Percentiles rank a stretch among this genome's conserved stretches.
Evolutionary conservation across 1,284 basidiomycete species (phyloP).

Genomic region (Apiotrichum laibachii): DNA sequence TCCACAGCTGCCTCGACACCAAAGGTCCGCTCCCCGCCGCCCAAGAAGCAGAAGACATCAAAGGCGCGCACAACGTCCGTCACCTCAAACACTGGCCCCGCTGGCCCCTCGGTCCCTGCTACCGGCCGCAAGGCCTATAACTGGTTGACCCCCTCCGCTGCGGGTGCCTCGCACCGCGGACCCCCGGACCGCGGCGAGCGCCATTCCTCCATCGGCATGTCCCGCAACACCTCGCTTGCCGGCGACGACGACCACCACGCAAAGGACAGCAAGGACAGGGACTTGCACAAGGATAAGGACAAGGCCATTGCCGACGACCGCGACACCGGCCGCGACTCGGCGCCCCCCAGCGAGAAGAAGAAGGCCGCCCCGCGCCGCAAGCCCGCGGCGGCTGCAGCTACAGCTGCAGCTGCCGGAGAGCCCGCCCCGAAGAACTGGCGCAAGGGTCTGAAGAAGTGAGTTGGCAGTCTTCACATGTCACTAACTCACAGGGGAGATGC

Average conservation of each 20-base stretch:
- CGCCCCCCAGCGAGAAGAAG: conserved; percentile 23
- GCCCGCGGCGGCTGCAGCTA: conserved; percentile 24
- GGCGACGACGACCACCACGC: conserved; percentile 6
- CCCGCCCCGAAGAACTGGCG: conserved; percentile 31
- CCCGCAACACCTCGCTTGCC: background rate
- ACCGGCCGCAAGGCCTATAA: conserved; percentile 41
- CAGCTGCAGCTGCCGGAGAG: conserved; percentile 27
- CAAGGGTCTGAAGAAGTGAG: conserved; percentile 46
- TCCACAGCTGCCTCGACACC: background rate
- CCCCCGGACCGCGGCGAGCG: conserved; percentile 31
- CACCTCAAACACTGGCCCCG: background rate
- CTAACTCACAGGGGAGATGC: background rate
- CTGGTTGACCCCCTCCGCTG: conserved; percentile 41
- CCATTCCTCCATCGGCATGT: background rate
- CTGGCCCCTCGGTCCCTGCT: conserved; percentile 11
- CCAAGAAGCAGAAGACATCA: conserved; percentile 13
- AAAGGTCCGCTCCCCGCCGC: conserved; percentile 9
- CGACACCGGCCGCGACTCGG: conserved; percentile 3
- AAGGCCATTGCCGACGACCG: conserved; percentile 7
- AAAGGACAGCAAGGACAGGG: too few relatives aligned
- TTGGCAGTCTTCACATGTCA: background rate
- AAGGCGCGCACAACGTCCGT: background rate
- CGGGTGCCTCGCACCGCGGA: conserved; percentile 41
- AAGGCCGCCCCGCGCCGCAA: conserved; percentile 20
- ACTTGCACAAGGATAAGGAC: too few relatives aligned